Base-by-base conservation (phyloP, 2,329 filamentous ascomycete species). In the Zymoseptoria ardabiliae region DNA sequence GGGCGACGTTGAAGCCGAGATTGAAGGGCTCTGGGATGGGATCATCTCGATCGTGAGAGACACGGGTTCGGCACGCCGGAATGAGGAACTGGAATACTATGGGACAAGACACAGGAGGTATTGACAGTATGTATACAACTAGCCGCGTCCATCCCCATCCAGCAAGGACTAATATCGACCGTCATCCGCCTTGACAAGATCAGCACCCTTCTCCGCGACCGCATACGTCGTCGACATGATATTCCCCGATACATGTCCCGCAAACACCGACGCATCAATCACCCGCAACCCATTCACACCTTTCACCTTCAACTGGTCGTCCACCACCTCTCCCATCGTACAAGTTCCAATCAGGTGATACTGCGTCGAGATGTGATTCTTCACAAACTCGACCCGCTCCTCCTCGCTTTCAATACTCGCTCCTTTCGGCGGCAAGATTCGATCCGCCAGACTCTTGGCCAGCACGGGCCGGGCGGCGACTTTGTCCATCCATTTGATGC, bases 1-100 rank as follows among this genome's bases (percentile, higher is more conserved):
- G 48, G 71, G 68, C 54, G 73, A 72, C 13, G 57, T 66, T 17
- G 69, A 76, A 2, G 70, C 71, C 20, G 69, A 71, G 13, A 76
- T 84, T 0, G 80, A 83, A 58, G 83, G 83, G 0, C 78, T 82
- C 63, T 86, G 84, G 84, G 77, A 80, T 28, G 84, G 84, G 5
- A 75, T 82, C 35, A 78, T 86, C 22, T 81, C 81, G 56, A 76
- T 86, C 28, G 73, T 85, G n/a, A 73, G 82, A n/a, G 71, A 72
- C 17, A 61, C 56, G n/a, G 57, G 50, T 17, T 63, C 58, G 4
- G 55, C 66, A n/a, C 63, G 65, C 10, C 60, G 59, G 30, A 70
- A 71, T 50, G 71, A 72, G 45, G 69, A 72, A 50, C 54, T 67
- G 59, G 71, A 72, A 59, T 72, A 72, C 52, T 71, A 73, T 58